These are phyloP conservation scores for Trichophyton schoenleinii DNA, from an alignment of 2,329 filamentous ascomycete genomes.

Conservation along the genomic window DNA sequence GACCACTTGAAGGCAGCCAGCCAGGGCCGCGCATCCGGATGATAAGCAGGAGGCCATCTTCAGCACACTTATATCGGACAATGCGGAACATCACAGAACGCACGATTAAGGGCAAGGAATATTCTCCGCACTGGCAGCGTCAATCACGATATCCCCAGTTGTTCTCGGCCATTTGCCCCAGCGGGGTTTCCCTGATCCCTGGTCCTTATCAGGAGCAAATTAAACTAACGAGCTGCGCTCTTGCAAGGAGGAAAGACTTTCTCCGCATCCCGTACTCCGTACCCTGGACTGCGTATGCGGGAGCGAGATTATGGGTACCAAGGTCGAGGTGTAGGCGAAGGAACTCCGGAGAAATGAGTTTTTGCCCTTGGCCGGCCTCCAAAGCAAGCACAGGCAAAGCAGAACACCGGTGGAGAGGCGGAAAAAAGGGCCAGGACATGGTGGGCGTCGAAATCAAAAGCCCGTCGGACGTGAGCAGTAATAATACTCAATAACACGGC, in stretches of 20 bases:
- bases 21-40: neutral
- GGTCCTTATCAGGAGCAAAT: neutral
- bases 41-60: neutral
- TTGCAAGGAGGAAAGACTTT: neutral
- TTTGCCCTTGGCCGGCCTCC: neutral
- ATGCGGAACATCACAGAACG: neutral
- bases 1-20: neutral
- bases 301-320: neutral
- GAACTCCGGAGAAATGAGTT: neutral
- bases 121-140: neutral
- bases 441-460: neutral
- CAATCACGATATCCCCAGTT: neutral
- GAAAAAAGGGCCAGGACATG: neutral
- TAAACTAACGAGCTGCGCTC: neutral
- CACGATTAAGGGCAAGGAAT: neutral
- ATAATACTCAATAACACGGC: too few species aligned
- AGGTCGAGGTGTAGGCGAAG: neutral
- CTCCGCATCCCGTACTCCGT: neutral
- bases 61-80: neutral
- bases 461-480: too few species aligned
- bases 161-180: neutral
- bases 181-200: neutral
- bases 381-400: neutral
- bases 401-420: too few species aligned
- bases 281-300: neutral